Conservation (phyloP, 441 rosid species). For the Geranium incanum region DNA sequence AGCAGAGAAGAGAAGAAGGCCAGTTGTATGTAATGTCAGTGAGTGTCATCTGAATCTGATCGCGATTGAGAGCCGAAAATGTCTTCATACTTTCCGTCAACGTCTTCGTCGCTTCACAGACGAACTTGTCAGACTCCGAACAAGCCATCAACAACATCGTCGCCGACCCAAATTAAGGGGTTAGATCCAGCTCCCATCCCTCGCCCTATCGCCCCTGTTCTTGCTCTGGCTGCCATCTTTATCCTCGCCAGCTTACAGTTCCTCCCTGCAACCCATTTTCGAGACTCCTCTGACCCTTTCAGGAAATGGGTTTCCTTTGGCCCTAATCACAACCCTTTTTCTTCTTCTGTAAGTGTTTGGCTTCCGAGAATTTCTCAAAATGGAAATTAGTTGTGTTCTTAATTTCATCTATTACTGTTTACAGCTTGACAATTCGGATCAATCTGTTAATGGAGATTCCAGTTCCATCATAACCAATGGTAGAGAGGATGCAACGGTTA, state of each 20-base stretch:
- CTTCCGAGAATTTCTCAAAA: background rate
- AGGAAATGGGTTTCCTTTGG: conserved; percentile 33
- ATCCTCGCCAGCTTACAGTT: conserved; percentile 32
- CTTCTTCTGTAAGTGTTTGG: conserved; percentile 16
- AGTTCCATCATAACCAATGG: background rate
- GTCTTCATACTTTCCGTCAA: conserved; percentile 22
- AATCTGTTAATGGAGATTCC: conserved; percentile 14
- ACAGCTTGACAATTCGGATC: conserved; percentile 13
- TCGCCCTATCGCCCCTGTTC: conserved; percentile 21
- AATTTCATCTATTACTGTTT: background rate
- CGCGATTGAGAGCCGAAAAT: background rate
- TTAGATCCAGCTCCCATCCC: conserved; percentile 26
- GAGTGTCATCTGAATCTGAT: no score
- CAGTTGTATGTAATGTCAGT: no score
- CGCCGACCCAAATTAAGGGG: background rate
- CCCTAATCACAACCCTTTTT: conserved; percentile 1
- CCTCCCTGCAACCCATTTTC: conserved; percentile 41
- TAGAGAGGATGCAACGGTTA: conserved; percentile 31
- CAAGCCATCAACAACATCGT: background rate
- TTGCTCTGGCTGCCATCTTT: conserved; percentile 26
- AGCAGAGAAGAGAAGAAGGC: no score
- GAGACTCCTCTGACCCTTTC: conserved; percentile 32
- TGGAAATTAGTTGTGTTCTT: background rate
- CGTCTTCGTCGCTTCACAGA: conserved; percentile 24
- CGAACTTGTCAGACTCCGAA: conserved; percentile 20